Evolutionary conservation across 2,329 filamentous ascomycete species (phyloP).

Genomic region (Arachnopeziza araneosa): DNA sequence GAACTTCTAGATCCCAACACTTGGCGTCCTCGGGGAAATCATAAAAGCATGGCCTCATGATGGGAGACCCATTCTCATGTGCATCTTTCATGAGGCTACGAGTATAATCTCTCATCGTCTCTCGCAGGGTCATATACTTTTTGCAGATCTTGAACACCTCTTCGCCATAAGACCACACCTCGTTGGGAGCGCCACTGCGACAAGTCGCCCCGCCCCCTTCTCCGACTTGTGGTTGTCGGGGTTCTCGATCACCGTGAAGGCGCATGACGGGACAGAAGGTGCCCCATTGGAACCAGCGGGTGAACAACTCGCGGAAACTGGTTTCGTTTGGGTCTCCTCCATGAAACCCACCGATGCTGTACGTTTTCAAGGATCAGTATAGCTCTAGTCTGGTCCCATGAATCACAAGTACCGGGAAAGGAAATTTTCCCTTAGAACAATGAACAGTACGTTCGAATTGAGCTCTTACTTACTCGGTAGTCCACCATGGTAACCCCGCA

Average conservation of each 20-base stretch:
- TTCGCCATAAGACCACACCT: conserved; percentile 62
- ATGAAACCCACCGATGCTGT: conserved; percentile 56
- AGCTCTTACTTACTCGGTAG: conserved; percentile 46
- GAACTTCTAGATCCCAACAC: conserved; percentile 49
- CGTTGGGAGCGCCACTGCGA: conserved; percentile 46
- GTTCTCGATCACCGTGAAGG: conserved; percentile 61
- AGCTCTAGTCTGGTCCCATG: not conserved
- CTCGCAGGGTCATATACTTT: conserved; percentile 53
- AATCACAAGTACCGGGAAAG: not conserved
- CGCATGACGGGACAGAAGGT: conserved; percentile 63
- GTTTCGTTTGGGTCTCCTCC: conserved; percentile 52
- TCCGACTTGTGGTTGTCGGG: conserved; percentile 40
- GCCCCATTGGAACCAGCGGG: conserved; percentile 66
- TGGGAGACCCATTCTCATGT: conserved; percentile 51
- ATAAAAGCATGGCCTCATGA: conserved; percentile 59
- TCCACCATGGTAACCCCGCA: conserved; percentile 62
- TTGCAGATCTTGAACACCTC: conserved; percentile 55
- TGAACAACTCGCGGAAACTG: conserved; percentile 56
- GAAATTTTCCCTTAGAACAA: not conserved
- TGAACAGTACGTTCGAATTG: not conserved
- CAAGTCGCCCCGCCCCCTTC: conserved; percentile 18
- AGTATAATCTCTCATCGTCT: conserved; percentile 53
- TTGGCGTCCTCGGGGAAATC: conserved; percentile 52
- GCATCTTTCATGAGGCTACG: conserved; percentile 53
- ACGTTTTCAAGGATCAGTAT: not conserved